These are phyloP conservation scores for Lactifluus echinatus DNA, from an alignment of 768 basidiomycete genomes.

Conservation along the genomic window DNA sequence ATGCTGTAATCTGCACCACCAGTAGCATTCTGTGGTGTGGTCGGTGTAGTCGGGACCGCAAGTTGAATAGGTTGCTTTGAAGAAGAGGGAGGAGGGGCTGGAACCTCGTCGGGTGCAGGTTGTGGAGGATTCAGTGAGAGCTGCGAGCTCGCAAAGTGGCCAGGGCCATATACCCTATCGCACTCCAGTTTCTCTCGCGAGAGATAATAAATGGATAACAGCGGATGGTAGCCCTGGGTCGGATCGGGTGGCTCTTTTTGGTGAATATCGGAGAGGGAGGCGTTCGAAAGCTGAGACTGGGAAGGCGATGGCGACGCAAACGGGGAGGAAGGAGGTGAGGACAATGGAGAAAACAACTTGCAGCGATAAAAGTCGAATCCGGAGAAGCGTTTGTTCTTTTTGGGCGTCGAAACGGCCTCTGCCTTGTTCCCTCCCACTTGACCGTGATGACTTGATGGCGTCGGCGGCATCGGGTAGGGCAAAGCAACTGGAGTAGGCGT, in stretches of 20 bases:
- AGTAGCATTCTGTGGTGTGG: slow-evolving; percentile 28
- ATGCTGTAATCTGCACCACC: slow-evolving; percentile 73
- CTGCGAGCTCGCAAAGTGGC: slow-evolving; percentile 90
- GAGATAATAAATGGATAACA: slow-evolving; percentile 94
- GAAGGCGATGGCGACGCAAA: too few relatives aligned
- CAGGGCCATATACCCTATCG: slow-evolving; percentile 87
- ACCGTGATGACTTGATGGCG: too few relatives aligned
- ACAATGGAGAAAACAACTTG: too few relatives aligned
- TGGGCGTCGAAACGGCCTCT: too few relatives aligned
- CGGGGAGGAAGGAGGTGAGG: too few relatives aligned
- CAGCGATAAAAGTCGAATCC: too few relatives aligned
- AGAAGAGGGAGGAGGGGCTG: slow-evolving; percentile 16
- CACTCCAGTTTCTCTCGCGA: slow-evolving; percentile 93
- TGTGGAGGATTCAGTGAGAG: slow-evolving; percentile 35
- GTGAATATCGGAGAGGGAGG: too few relatives aligned
- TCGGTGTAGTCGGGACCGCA: slow-evolving; percentile 20
- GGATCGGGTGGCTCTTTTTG: slow-evolving; percentile 60
- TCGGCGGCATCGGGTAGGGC: too few relatives aligned
- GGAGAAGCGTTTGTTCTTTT: too few relatives aligned
- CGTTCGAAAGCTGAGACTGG: too few relatives aligned
- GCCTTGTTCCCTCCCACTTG: too few relatives aligned
- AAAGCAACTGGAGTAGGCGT: too few relatives aligned
- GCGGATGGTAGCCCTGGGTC: slow-evolving; percentile 83
- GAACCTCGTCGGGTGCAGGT: slow-evolving; percentile 16
- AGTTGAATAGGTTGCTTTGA: slow-evolving; percentile 21